Conservation (phyloP, 176 grass and related monocot species). For the Stipa capillata region DNA sequence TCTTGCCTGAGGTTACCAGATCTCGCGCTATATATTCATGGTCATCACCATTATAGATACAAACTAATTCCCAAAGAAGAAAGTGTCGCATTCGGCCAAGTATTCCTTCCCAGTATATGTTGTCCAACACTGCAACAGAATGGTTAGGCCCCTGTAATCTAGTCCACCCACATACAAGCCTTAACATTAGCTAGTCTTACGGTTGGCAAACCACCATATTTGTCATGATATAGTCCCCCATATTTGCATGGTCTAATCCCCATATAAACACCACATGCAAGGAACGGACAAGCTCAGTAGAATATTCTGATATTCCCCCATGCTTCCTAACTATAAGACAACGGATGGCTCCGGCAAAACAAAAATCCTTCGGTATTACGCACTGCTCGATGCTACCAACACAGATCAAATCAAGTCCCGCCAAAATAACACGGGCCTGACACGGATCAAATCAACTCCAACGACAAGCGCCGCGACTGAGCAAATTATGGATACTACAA, state of each 20-base stretch:
- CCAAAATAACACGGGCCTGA: conserved; percentile 6
- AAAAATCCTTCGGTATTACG: neutral
- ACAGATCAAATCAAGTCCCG: conserved; percentile 8
- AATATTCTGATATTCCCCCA: neutral
- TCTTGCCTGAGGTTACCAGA: neutral
- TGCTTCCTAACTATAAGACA: conserved; percentile 3
- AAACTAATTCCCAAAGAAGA: neutral
- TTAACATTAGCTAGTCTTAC: neutral
- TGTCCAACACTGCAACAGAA: neutral
- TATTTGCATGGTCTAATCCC: neutral
- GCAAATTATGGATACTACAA: neutral
- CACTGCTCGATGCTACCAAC: conserved; percentile 9
- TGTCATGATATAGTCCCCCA: neutral
- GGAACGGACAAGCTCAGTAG: conserved; percentile 1
- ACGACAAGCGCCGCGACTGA: neutral
- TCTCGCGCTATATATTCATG: neutral
- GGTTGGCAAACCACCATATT: neutral
- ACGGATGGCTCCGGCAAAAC: neutral
- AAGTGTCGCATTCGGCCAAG: neutral
- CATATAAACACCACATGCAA: neutral
- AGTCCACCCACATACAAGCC: neutral
- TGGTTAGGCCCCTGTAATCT: neutral
- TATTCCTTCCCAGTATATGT: too few species aligned
- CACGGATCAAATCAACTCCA: neutral
- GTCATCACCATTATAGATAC: neutral